phyloP scores from a whole-genome alignment of 257 asterid species.

The Penstemon barbatus region DNA sequence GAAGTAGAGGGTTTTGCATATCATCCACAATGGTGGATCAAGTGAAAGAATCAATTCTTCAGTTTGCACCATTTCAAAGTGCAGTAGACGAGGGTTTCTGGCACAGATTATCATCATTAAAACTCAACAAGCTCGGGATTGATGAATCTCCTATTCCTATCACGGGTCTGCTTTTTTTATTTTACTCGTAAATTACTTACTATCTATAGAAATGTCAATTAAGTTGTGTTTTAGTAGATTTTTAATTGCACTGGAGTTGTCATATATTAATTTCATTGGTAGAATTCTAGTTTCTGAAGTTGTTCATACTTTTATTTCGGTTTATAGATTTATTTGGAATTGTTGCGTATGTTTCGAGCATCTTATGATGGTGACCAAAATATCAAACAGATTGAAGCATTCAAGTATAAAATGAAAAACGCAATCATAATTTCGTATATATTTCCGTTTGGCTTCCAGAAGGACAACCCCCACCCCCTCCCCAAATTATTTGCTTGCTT shows the following conservation, averaged over 20 bases:
- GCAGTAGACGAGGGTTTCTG: conserved; percentile 88
- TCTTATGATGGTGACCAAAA: background rate
- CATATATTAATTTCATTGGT: background rate
- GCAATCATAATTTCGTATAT: too few relatives aligned
- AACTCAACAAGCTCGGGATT: conserved; percentile 89
- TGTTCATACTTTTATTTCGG: background rate
- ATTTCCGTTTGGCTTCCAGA: too few relatives aligned
- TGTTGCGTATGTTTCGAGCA: conserved; percentile 1
- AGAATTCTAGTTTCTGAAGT: background rate
- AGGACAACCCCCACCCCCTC: too few relatives aligned
- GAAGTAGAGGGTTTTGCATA: conserved; percentile 9
- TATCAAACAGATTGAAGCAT: background rate
- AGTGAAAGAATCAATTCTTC: conserved; percentile 47
- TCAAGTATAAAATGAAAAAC: too few relatives aligned
- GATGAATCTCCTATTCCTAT: conserved; percentile 89
- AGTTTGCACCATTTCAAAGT: conserved; percentile 77
- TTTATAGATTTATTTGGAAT: conserved; percentile 1
- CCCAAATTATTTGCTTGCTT: too few relatives aligned
- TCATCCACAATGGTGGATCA: conserved; percentile 36
- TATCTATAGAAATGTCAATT: background rate
- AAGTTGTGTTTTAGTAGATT: background rate
- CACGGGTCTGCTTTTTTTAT: conserved; percentile 57
- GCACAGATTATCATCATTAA: conserved; percentile 84
- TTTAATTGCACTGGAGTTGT: background rate
- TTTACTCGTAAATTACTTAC: conserved; percentile 1